Percentiles rank a stretch among this genome's conserved stretches.
Conservation (phyloP, 2,329 filamentous ascomycete species). For the Exophiala lecanii-corni region DNA sequence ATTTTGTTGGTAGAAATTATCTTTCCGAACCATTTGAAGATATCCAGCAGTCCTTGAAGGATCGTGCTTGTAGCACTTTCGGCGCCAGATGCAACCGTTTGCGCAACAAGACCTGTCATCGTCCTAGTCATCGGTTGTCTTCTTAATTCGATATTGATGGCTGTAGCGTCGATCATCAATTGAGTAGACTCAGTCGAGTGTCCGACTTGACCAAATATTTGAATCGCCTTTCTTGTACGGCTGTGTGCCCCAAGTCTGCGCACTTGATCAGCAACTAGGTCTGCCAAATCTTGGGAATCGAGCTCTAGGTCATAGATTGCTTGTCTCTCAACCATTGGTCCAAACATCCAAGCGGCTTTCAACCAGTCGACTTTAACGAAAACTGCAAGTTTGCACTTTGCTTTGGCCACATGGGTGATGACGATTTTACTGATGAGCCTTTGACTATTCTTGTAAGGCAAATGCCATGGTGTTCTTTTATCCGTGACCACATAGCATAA, state of each 20-base stretch:
- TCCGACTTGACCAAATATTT: conserved; percentile 46
- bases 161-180: conserved; percentile 32
- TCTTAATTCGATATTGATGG: conserved; percentile 53
- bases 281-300: conserved; percentile 45
- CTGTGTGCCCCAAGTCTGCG: conserved; percentile 43
- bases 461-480: conserved; percentile 68
- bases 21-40: conserved; percentile 60
- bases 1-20: conserved; percentile 69
- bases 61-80: conserved; percentile 71
- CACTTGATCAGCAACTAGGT: conserved; percentile 48
- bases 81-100: conserved; percentile 66
- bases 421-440: conserved; percentile 84
- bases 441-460: conserved; percentile 75
- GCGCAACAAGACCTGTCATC: conserved; percentile 65
- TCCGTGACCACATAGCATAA: conserved; percentile 65
- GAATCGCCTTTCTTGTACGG: conserved; percentile 46
- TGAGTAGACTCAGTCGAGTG: conserved; percentile 47
- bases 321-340: conserved; percentile 50
- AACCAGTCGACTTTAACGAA: conserved; percentile 87
- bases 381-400: conserved; percentile 83
- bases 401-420: conserved; percentile 89
- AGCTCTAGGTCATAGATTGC: conserved; percentile 65
- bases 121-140: conserved; percentile 39
- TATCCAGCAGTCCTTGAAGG: conserved; percentile 71
- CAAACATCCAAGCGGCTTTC: conserved; percentile 51